These are phyloP conservation scores for Erigeron canadensis DNA, from an alignment of 129 eudicot species.

Conservation along the genomic window DNA sequence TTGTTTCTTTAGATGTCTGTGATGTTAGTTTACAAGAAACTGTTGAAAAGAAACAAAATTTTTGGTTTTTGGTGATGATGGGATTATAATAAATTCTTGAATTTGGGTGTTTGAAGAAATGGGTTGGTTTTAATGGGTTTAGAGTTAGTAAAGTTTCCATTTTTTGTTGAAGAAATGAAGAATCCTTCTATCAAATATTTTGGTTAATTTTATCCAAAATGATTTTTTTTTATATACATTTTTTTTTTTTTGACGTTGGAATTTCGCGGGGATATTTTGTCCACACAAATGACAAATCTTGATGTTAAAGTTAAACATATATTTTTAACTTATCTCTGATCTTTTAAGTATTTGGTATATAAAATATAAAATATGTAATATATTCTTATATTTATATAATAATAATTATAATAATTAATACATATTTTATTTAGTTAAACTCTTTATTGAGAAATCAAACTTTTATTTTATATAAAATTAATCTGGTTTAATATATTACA, in stretches of 20 bases:
- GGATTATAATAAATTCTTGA: constrained; percentile 13
- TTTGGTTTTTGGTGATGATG: constrained; percentile 3
- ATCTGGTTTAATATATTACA: too few relatives aligned
- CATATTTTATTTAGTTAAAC: too few relatives aligned
- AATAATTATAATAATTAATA: too few relatives aligned
- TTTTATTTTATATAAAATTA: too few relatives aligned
- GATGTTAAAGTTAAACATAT: too few relatives aligned
- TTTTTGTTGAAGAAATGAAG: constrained; percentile 31
- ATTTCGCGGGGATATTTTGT: too few relatives aligned
- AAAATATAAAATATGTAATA: too few relatives aligned
- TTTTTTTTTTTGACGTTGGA: constrained; percentile 3
- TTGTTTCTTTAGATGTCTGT: constrained; percentile 32
- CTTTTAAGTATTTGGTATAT: too few relatives aligned
- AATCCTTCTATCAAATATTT: neutral
- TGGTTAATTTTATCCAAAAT: constrained; percentile 27
- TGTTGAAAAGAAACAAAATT: constrained; percentile 10
- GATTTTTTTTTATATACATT: neutral
- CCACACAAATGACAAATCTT: too few relatives aligned
- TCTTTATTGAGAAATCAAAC: too few relatives aligned
- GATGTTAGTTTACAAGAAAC: constrained; percentile 45
- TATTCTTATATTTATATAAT: too few relatives aligned
- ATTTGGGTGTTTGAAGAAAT: constrained; percentile 26
- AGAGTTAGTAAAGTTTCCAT: constrained; percentile 42
- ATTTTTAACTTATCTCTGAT: too few relatives aligned
- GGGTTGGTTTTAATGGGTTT: constrained; percentile 32